A percentile compares a stretch with the other conserved stretches of the same genome.
phyloP scores from a whole-genome alignment of 2,329 filamentous ascomycete genomes.

The Gnomoniopsis smithogilvyi region DNA sequence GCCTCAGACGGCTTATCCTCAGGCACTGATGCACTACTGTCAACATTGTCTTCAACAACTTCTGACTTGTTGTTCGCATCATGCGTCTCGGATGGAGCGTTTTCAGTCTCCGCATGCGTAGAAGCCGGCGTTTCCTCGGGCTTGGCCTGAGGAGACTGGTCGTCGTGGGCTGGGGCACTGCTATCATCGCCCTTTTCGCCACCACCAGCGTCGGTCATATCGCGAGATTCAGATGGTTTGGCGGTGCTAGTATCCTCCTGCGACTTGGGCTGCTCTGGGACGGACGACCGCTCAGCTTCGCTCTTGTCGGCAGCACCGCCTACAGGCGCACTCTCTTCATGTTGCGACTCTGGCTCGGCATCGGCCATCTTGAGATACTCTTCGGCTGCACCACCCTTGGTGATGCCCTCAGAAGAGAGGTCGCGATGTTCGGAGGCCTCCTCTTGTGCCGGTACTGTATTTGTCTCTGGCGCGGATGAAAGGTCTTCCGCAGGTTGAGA shows the following conservation, averaged over 20 bases:
- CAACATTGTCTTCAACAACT: neutral
- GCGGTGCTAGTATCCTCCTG: too few relatives aligned
- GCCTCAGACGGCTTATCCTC: too few relatives aligned
- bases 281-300: neutral
- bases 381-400: slow-evolving; percentile 10
- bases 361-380: slow-evolving; percentile 10
- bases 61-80: neutral
- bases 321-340: neutral
- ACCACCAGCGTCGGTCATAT: too few relatives aligned
- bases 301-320: neutral
- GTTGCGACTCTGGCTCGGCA: neutral
- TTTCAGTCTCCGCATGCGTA: too few relatives aligned
- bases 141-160: too few relatives aligned
- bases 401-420: neutral
- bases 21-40: neutral
- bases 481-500: neutral
- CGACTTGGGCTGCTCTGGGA: too few relatives aligned
- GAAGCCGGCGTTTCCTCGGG: too few relatives aligned
- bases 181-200: too few relatives aligned
- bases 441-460: neutral
- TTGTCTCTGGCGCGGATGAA: neutral
- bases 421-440: neutral
- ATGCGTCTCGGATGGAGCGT: neutral
- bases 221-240: too few relatives aligned
- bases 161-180: too few relatives aligned